Evolutionary conservation across 192 early-diverging fungal genomes (phyloP).

Genomic region (Allomyces arbusculus): DNA sequence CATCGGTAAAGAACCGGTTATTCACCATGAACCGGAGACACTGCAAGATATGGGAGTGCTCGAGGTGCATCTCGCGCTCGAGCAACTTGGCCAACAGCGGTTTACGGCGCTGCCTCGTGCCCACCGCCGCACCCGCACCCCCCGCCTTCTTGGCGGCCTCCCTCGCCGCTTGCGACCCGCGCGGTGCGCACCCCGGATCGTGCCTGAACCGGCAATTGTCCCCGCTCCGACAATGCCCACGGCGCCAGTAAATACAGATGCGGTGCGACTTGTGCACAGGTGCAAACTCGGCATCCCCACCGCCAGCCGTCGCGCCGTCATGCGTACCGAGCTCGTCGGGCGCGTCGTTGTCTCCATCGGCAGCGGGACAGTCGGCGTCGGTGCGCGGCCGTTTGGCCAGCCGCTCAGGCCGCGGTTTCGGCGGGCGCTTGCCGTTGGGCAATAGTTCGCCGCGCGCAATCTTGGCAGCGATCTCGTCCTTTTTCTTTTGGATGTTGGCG

Average conservation of each 20-base stretch:
- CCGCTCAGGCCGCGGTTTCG: background rate
- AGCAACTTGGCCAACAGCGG: background rate
- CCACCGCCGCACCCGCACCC: background rate
- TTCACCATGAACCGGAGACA: background rate
- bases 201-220: background rate
- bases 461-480: background rate
- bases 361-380: background rate
- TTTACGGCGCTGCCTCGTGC: background rate
- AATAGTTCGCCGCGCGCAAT: background rate
- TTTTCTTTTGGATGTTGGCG: conserved; percentile 42
- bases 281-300: background rate
- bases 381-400: background rate
- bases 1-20: background rate
- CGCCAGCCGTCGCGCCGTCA: too few relatives aligned
- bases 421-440: background rate
- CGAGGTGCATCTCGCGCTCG: background rate
- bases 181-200: background rate
- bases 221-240: background rate
- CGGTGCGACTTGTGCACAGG: background rate
- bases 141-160: too few relatives aligned
- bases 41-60: background rate
- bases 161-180: too few relatives aligned
- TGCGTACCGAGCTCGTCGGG: background rate
- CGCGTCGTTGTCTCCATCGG: background rate
- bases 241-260: too few relatives aligned